phyloP scores from a whole-genome alignment of 768 basidiomycete species.

The Tylopilus sp. region DNA sequence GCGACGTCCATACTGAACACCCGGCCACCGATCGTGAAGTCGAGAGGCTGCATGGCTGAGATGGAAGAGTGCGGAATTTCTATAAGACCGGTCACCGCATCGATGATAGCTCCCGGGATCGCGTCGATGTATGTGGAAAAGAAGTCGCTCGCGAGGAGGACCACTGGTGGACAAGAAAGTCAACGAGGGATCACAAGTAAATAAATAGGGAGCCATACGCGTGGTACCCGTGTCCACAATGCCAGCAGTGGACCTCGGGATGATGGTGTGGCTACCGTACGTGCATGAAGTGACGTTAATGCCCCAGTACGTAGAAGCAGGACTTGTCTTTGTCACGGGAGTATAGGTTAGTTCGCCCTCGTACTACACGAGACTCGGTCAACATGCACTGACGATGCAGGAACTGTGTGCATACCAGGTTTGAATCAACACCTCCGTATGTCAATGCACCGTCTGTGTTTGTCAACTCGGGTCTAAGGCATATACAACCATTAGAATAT shows the following conservation, averaged over 20 bases:
- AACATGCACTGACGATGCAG: not conserved
- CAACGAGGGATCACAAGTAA: not conserved
- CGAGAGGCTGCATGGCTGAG: slow-evolving; percentile 11
- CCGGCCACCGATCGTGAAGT: slow-evolving; percentile 10
- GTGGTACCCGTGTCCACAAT: slow-evolving; percentile 30
- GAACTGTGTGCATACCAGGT: slow-evolving; percentile 9
- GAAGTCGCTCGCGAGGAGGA: slow-evolving; percentile 23
- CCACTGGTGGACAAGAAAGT: slow-evolving; percentile 1
- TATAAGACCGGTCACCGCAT: slow-evolving; percentile 9
- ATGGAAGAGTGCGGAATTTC: slow-evolving; percentile 17
- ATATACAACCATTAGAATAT: not conserved
- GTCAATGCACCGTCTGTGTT: slow-evolving; percentile 25
- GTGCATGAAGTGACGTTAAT: slow-evolving; percentile 22
- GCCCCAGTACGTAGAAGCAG: slow-evolving; percentile 27
- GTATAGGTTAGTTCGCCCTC: slow-evolving; percentile 21
- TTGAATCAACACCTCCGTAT: slow-evolving; percentile 21
- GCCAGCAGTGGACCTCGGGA: slow-evolving; percentile 23
- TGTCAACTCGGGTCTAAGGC: not conserved
- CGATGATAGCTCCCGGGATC: slow-evolving; percentile 12
- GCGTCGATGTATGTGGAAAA: slow-evolving; percentile 14
- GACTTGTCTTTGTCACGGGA: slow-evolving; percentile 26
- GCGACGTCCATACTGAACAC: slow-evolving; percentile 17
- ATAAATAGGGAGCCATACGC: slow-evolving; percentile 5
- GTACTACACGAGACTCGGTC: slow-evolving; percentile 9
- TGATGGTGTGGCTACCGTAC: slow-evolving; percentile 12